Conservation (phyloP, 805 yeast species). For the Candida pini region DNA sequence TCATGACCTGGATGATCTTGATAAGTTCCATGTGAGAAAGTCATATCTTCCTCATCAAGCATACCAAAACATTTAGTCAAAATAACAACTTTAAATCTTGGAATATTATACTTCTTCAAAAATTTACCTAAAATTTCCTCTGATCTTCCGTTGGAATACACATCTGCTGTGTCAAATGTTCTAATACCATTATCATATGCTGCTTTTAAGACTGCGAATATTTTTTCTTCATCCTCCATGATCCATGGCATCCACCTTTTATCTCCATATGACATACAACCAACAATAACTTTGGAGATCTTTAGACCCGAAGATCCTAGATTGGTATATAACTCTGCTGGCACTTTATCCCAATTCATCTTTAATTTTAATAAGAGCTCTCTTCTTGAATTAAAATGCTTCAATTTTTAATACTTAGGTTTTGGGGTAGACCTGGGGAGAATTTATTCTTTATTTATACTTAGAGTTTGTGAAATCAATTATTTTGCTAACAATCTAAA, state of each 20-base stretch:
- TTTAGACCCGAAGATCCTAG: constrained; percentile 43
- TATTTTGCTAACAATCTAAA: too few species aligned
- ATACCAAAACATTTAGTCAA: constrained; percentile 36
- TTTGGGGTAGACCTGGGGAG: too few species aligned
- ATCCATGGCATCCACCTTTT: constrained; percentile 40
- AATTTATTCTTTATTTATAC: too few species aligned
- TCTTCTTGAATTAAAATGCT: too few species aligned
- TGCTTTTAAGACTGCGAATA: constrained; percentile 36
- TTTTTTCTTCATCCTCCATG: constrained; percentile 40
- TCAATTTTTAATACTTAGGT: too few species aligned
- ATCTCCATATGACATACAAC: constrained; percentile 47
- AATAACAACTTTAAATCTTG: constrained; percentile 50
- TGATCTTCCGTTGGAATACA: constrained; percentile 40
- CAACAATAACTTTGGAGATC: constrained; percentile 43
- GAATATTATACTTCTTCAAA: constrained; percentile 42
- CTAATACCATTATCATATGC: constrained; percentile 42
- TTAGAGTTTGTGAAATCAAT: too few species aligned
- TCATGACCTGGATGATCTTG: constrained; percentile 7
- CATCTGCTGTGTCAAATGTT: constrained; percentile 47
- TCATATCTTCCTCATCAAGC: constrained; percentile 22
- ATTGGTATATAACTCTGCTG: constrained; percentile 14
- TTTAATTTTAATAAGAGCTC: too few species aligned
- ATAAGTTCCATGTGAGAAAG: not conserved
- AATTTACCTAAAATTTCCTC: constrained; percentile 48
- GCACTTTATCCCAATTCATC: constrained; percentile 6